These are phyloP conservation scores for Lentinula novae-zelandiae DNA, from an alignment of 1,284 basidiomycete species.

Conservation along the genomic window DNA sequence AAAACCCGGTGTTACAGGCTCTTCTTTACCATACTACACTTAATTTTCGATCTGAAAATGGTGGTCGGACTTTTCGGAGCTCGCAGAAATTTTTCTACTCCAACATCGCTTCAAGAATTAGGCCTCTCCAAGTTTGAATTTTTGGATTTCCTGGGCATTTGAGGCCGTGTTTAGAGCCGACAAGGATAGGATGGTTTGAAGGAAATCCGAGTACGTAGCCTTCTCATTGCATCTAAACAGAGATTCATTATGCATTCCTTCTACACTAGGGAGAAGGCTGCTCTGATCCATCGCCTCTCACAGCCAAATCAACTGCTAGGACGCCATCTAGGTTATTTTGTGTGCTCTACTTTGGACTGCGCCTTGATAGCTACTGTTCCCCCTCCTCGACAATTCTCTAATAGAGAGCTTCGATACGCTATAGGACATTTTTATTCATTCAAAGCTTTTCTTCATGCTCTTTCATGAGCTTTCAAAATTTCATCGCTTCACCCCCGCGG, in stretches of 20 bases:
- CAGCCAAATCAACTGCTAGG: too few species aligned
- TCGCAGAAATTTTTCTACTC: not conserved
- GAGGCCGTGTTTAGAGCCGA: not conserved
- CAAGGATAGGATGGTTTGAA: not conserved
- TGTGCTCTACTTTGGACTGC: not conserved
- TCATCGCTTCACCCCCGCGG: not conserved
- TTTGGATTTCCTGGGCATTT: not conserved
- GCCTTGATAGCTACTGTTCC: not conserved
- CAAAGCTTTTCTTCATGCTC: not conserved
- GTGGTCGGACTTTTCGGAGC: not conserved
- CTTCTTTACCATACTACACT: not conserved
- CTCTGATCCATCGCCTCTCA: not conserved
- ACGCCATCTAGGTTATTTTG: too few species aligned
- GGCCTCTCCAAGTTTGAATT: not conserved
- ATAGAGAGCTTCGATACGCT: not conserved
- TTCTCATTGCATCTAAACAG: not conserved
- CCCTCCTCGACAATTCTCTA: not conserved
- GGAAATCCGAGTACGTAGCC: not conserved
- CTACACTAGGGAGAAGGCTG: too few species aligned
- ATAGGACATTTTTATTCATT: not conserved
- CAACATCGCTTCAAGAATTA: not conserved
- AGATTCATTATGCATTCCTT: not conserved
- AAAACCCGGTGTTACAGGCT: not conserved
- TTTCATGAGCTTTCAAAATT: not conserved
- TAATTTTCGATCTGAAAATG: not conserved